These are phyloP conservation scores for Ampelocalamus luodianensis DNA, from an alignment of 176 grass and related monocot species.

Conservation along the genomic window DNA sequence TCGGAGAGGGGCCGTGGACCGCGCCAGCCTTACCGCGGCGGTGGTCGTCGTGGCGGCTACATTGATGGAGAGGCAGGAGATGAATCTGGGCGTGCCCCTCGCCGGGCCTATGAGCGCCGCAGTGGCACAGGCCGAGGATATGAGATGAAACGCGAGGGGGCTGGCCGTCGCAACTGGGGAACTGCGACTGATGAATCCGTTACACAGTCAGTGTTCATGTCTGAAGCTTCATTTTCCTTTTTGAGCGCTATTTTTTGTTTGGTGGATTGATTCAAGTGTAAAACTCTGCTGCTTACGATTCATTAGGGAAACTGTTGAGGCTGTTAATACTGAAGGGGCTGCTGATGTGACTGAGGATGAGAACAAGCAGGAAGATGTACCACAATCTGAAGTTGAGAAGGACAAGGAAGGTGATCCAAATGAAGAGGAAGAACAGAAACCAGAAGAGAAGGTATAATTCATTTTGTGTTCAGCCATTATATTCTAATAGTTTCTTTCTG, in stretches of 20 bases:
- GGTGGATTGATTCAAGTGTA: neutral
- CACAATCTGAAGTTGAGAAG: constrained; percentile 37
- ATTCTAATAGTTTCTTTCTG: neutral
- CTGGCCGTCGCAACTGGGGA: constrained; percentile 84
- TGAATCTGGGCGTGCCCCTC: constrained; percentile 48
- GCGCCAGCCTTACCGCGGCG: constrained; percentile 55
- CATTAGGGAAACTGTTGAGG: constrained; percentile 30
- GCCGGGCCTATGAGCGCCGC: constrained; percentile 57
- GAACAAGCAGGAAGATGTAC: constrained; percentile 47
- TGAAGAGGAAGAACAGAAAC: constrained; percentile 46
- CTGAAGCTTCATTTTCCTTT: neutral
- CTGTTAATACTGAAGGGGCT: constrained; percentile 1
- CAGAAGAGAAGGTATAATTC: constrained; percentile 69
- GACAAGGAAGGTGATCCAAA: constrained; percentile 49
- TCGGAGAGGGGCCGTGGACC: constrained; percentile 48
- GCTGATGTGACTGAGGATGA: constrained; percentile 40
- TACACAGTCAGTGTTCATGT: constrained; percentile 52
- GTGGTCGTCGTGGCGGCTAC: constrained; percentile 51
- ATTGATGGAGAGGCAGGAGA: constrained; percentile 52
- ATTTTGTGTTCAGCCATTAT: neutral
- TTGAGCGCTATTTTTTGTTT: neutral
- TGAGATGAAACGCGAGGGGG: constrained; percentile 77
- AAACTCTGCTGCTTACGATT: neutral
- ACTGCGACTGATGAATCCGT: constrained; percentile 54
- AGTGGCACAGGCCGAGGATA: constrained; percentile 74